Percentiles rank a stretch among this genome's conserved stretches.
phyloP scores from a whole-genome alignment of 257 asterid species.

The Solanum commersonii region DNA sequence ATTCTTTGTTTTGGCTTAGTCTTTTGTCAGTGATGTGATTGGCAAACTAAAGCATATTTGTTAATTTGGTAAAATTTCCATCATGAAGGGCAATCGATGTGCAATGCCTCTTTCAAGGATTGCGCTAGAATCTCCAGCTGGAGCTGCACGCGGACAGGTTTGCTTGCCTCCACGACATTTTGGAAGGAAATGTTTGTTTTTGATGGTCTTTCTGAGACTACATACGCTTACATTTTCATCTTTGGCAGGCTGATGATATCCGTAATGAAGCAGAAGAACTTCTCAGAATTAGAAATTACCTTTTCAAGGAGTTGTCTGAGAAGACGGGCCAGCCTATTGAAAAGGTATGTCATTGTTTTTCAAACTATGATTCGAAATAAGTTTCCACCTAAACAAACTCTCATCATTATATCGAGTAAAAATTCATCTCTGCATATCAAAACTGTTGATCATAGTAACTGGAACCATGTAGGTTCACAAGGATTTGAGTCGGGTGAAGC shows the following conservation, averaged over 20 bases:
- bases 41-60: background rate
- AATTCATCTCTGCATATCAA: background rate
- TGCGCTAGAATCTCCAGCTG: constrained; percentile 79
- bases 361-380: background rate
- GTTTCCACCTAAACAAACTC: background rate
- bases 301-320: constrained; percentile 76
- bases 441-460: background rate
- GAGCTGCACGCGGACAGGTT: constrained; percentile 98
- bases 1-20: background rate
- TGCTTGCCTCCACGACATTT: constrained; percentile 5
- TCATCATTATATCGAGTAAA: background rate
- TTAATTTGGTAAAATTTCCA: background rate
- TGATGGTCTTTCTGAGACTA: background rate
- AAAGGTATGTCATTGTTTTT: constrained; percentile 28
- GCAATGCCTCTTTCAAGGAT: constrained; percentile 77
- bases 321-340: constrained; percentile 80
- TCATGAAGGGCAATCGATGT: constrained; percentile 57
- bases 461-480: constrained; percentile 42
- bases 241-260: constrained; percentile 75
- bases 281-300: constrained; percentile 76
- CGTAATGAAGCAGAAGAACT: constrained; percentile 83
- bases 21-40: background rate
- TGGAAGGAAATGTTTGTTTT: background rate
- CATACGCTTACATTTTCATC: background rate
- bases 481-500: constrained; percentile 62